Percentiles rank a stretch among this genome's conserved stretches.
These are phyloP conservation scores for Catharanthus roseus DNA, from an alignment of 257 asterid species.

Conservation along the genomic window DNA sequence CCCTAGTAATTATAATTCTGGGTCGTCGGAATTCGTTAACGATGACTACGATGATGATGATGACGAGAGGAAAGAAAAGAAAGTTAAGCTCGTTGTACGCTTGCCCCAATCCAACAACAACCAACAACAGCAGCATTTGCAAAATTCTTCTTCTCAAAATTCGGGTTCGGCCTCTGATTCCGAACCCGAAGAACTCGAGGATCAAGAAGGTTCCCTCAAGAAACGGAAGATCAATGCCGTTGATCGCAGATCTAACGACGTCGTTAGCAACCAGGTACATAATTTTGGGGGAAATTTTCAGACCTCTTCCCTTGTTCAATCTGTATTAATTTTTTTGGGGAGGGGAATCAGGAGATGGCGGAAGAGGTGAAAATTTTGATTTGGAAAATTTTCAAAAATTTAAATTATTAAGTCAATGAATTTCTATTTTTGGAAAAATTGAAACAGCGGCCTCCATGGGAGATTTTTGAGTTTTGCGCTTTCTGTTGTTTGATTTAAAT, in stretches of 20 bases:
- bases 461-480: slow-evolving; percentile 19
- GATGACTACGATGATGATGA: slow-evolving; percentile 54
- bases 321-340: neutral
- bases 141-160: slow-evolving; percentile 19
- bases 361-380: neutral
- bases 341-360: neutral
- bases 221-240: slow-evolving; percentile 47
- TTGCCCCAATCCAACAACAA: slow-evolving; percentile 49
- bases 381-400: slow-evolving; percentile 16
- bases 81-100: slow-evolving; percentile 81
- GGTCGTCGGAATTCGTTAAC: slow-evolving; percentile 19
- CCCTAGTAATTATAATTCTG: slow-evolving; percentile 29
- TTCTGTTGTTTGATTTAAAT: slow-evolving; percentile 26
- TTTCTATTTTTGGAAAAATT: slow-evolving; percentile 39
- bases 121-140: slow-evolving; percentile 19
- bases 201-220: slow-evolving; percentile 34
- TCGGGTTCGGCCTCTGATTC: slow-evolving; percentile 40
- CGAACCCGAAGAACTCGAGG: slow-evolving; percentile 40
- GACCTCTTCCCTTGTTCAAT: neutral
- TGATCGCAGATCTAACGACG: slow-evolving; percentile 71
- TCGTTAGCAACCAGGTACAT: slow-evolving; percentile 45
- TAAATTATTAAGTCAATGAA: slow-evolving; percentile 8
- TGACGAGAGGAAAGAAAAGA: slow-evolving; percentile 80
- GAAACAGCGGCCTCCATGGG: slow-evolving; percentile 17
- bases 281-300: neutral